Conservation (phyloP, 345 rosid genomes). For the Orychophragmus violaceus region DNA sequence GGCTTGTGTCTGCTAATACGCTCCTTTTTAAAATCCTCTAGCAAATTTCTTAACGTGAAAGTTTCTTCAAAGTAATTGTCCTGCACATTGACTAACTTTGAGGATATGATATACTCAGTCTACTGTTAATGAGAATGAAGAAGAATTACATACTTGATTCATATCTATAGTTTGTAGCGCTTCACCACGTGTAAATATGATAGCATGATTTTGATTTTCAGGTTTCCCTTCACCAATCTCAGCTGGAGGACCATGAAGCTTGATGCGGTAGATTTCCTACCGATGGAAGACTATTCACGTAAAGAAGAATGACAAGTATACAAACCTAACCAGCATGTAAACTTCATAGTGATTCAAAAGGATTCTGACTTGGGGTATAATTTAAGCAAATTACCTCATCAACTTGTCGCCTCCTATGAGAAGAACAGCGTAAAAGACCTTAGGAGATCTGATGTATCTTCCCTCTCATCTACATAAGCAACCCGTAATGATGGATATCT, state of each 20-base stretch:
- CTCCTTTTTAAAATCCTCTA: conserved; percentile 54
- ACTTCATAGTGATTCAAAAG: not conserved
- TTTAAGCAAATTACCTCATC: conserved; percentile 73
- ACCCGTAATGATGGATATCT: conserved; percentile 88
- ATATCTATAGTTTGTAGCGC: too few species aligned
- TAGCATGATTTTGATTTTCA: too few species aligned
- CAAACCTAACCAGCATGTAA: not conserved
- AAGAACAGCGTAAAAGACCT: conserved; percentile 73
- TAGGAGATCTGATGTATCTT: conserved; percentile 55
- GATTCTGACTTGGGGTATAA: too few species aligned
- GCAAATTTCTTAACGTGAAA: conserved; percentile 82
- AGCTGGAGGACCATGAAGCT: too few species aligned
- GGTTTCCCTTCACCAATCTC: too few species aligned
- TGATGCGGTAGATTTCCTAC: conserved; percentile 78
- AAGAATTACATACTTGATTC: too few species aligned
- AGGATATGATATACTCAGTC: too few species aligned
- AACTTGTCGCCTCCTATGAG: conserved; percentile 73
- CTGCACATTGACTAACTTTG: conserved; percentile 42
- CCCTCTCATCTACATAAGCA: conserved; percentile 84
- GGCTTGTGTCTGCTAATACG: conserved; percentile 51
- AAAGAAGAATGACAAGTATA: not conserved
- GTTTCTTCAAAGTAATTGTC: conserved; percentile 99
- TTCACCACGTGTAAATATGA: too few species aligned
- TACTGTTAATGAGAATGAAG: too few species aligned
- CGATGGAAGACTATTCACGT: conserved; percentile 10